A percentile compares a stretch with the other conserved stretches of the same genome.
These are phyloP conservation scores for Mucor velutinosus DNA, from an alignment of 371 early-diverging fungal genomes.

Conservation along the genomic window DNA sequence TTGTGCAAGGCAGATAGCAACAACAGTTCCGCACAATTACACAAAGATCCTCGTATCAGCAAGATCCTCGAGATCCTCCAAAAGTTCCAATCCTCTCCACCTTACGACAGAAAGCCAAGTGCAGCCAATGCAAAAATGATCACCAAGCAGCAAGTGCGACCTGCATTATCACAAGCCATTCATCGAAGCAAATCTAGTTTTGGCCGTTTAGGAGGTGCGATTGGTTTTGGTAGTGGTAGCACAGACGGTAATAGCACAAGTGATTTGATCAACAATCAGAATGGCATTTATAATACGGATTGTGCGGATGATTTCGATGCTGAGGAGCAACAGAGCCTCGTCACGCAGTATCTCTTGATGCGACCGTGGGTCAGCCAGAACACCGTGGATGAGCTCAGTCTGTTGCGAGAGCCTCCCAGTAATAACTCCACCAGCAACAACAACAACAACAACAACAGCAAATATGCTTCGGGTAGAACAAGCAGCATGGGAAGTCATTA, in stretches of 20 bases:
- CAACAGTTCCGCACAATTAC: conserved; percentile 14
- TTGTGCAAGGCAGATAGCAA: conserved; percentile 5
- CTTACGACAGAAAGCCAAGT: conserved; percentile 47
- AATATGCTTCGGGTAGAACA: conserved; percentile 37
- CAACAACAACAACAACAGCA: background rate
- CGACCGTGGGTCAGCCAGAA: conserved; percentile 66
- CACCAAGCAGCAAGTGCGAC: conserved; percentile 45
- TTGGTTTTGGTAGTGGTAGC: conserved; percentile 20
- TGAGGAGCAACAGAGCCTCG: conserved; percentile 49
- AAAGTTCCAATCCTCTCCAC: conserved; percentile 62
- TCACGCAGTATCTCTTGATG: conserved; percentile 71
- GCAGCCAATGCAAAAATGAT: conserved; percentile 2
- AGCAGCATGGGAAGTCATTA: conserved; percentile 38
- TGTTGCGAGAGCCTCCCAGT: conserved; percentile 61
- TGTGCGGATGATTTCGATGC: conserved; percentile 27
- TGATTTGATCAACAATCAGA: background rate
- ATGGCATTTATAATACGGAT: background rate
- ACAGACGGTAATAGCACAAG: background rate
- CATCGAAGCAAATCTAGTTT: conserved; percentile 56
- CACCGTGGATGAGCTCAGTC: conserved; percentile 75
- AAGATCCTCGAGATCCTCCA: conserved; percentile 54
- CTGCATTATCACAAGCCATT: conserved; percentile 55
- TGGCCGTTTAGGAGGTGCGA: conserved; percentile 46
- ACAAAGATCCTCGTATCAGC: conserved; percentile 55
- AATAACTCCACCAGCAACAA: conserved; percentile 7